phyloP scores from a whole-genome alignment of 176 grass and related monocot species.

The Bolboschoenus planiculmis region DNA sequence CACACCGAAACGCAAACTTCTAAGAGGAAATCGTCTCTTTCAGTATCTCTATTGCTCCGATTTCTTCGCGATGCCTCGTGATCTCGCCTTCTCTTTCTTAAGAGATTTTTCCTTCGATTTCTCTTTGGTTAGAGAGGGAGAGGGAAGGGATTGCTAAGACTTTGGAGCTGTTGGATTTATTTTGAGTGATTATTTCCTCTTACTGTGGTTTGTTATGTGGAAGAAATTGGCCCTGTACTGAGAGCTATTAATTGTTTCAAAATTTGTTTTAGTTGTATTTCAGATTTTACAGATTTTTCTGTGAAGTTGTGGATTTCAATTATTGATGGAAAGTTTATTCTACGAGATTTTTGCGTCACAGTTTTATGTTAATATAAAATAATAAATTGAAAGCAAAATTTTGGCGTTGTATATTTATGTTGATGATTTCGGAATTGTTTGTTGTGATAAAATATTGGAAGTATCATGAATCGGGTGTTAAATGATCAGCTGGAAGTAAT shows the following conservation, averaged over 20 bases:
- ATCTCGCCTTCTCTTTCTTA: background rate
- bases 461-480: too few relatives aligned
- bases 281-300: background rate
- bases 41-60: background rate
- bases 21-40: background rate
- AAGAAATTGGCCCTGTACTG: constrained; percentile 18
- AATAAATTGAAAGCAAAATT: too few relatives aligned
- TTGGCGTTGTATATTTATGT: too few relatives aligned
- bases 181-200: background rate
- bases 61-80: background rate
- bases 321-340: too few relatives aligned
- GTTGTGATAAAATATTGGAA: too few relatives aligned
- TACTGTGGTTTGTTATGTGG: constrained; percentile 14
- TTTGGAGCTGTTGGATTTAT: background rate
- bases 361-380: too few relatives aligned
- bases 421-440: too few relatives aligned
- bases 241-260: background rate
- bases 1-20: constrained; percentile 18
- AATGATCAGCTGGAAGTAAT: too few relatives aligned
- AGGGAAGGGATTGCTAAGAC: background rate
- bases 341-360: too few relatives aligned
- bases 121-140: background rate
- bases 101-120: background rate
- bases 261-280: background rate
- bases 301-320: background rate